phyloP scores from a whole-genome alignment of 768 basidiomycete genomes.

The Leccinum longicurvipes region DNA sequence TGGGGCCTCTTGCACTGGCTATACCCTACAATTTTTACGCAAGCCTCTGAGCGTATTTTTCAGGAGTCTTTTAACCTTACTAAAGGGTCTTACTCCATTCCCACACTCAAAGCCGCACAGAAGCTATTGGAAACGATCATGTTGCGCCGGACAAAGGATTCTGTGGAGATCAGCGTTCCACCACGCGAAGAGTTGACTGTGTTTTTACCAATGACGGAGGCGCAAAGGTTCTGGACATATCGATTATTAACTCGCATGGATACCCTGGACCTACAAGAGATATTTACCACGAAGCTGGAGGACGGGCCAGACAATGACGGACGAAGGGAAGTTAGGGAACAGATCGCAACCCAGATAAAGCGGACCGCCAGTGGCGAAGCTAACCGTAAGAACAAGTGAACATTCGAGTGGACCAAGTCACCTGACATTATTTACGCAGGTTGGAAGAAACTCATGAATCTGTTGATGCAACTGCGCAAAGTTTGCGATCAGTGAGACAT shows the following conservation, averaged over 20 bases:
- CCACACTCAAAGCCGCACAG: conserved; percentile 47
- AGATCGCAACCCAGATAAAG: conserved; percentile 39
- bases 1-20: conserved; percentile 57
- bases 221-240: conserved; percentile 62
- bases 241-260: conserved; percentile 53
- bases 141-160: conserved; percentile 58
- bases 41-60: conserved; percentile 45
- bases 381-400: conserved; percentile 23
- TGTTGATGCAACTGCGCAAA: conserved; percentile 68
- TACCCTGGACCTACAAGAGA: conserved; percentile 42
- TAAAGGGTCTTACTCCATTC: conserved; percentile 47
- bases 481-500: conserved; percentile 62
- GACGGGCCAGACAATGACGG: conserved; percentile 33
- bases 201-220: conserved; percentile 55
- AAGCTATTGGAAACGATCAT: conserved; percentile 50
- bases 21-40: conserved; percentile 51
- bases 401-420: background rate
- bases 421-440: conserved; percentile 29
- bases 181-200: conserved; percentile 56
- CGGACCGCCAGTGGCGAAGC: conserved; percentile 28
- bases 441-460: conserved; percentile 59
- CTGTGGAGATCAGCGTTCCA: conserved; percentile 48
- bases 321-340: conserved; percentile 38
- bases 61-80: conserved; percentile 51
- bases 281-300: conserved; percentile 39